Percentiles rank a stretch among this genome's conserved stretches.
phyloP scores from a whole-genome alignment of 192 early-diverging fungal species.

The Spizellomyces sp. region DNA sequence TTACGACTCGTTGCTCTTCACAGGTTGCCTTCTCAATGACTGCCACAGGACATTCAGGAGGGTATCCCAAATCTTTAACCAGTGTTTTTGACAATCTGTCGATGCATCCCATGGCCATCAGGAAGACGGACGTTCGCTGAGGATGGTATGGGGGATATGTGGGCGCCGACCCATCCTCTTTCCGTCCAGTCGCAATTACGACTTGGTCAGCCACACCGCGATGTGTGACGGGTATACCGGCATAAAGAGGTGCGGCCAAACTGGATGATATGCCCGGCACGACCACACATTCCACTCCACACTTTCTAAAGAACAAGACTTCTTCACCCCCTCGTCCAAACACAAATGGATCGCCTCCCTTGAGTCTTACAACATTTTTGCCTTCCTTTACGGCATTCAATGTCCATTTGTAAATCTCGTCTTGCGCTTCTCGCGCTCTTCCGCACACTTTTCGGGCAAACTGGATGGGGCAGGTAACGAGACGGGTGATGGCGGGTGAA shows the following conservation, averaged over 20 bases:
- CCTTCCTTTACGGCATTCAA: conserved; percentile 69
- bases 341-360: conserved; percentile 91
- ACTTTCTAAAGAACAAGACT: conserved; percentile 67
- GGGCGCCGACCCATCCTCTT: conserved; percentile 75
- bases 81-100: conserved; percentile 40
- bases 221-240: conserved; percentile 82
- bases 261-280: conserved; percentile 80
- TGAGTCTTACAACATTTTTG: conserved; percentile 78
- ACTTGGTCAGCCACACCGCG: conserved; percentile 87
- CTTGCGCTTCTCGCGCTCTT: conserved; percentile 72
- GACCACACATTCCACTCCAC: conserved; percentile 62
- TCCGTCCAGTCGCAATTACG: conserved; percentile 79
- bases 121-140: conserved; percentile 75
- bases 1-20: conserved; percentile 64
- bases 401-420: conserved; percentile 73
- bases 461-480: conserved; percentile 59
- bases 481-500: conserved; percentile 41
- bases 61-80: conserved; percentile 52
- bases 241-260: conserved; percentile 73
- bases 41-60: conserved; percentile 66
- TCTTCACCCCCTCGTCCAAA: conserved; percentile 95
- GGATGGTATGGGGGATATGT: conserved; percentile 65
- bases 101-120: conserved; percentile 84
- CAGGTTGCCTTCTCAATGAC: conserved; percentile 75
- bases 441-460: conserved; percentile 62